Evolutionary conservation across 768 basidiomycete genomes (phyloP), one percentile per base, ranked within the genome.

Genomic region (Lactarius hatsudake): DNA sequence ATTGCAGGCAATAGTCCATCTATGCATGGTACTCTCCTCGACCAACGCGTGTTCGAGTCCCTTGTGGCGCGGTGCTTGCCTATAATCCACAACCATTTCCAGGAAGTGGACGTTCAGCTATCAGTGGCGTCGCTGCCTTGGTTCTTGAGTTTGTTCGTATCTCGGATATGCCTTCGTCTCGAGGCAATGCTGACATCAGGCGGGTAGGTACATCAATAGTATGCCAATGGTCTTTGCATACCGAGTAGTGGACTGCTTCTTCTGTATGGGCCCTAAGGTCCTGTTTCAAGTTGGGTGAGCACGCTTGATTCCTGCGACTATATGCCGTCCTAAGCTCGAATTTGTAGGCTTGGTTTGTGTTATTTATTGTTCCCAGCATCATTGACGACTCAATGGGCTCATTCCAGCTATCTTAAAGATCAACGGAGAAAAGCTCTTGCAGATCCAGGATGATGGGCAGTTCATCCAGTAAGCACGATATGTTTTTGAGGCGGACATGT

Each of bases 201-300:
- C 26, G 7, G n/a, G n/a, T 59, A 90, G 92, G 73, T 94, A 85
- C 73, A 94, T 94, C 75, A 94, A 94, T 77, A 93, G 90, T 74
- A 94, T 95, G 93, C 93, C 95, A 1, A 90, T 98, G 86, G 88
- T 99, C 51, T 99, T 98, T 73, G 96, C 96, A 0, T 99, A 97
- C 81, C 87, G 97, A 38, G 93, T 97, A 74, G 94, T 96, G 2
- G 96, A 98, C 75, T 98, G 96, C 75, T 96, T 98, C 81, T 90
- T 98, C 79, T 95, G 94, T 72, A 98, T 99, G 96, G 97, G 97
- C 0, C 94, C 96, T 0, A 98, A 96, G 73, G 97, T 99, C 1
- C 79, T 99, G 51, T 99, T 99, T 81, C 97, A 99, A 85, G 93
- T 99, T 62, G 96, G 95, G 93, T 95, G 75, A 76, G 90, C 79